Evolutionary conservation across 2,329 filamentous ascomycete species (phyloP).

Genomic region (Ophiosphaerella narmari): DNA sequence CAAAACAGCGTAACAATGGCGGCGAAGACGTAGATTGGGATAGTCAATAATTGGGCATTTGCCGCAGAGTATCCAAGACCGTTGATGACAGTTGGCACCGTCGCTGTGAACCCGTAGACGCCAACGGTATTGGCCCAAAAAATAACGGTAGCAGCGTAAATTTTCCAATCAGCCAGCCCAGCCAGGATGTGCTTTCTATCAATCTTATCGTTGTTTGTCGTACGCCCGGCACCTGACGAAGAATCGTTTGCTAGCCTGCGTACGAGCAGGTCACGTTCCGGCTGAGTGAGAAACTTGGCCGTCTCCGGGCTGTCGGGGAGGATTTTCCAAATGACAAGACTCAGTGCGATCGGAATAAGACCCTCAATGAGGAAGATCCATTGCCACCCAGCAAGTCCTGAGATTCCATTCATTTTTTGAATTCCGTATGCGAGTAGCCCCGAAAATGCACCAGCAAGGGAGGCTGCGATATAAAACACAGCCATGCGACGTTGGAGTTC

Average conservation of each 20-base stretch:
- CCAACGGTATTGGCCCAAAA: conserved; percentile 46
- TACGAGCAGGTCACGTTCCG: conserved; percentile 40
- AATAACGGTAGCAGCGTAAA: conserved; percentile 44
- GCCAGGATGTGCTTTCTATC: conserved; percentile 54
- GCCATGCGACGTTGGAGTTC: conserved; percentile 42
- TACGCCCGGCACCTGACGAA: conserved; percentile 49
- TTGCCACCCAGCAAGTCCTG: conserved; percentile 33
- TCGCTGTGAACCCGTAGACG: conserved; percentile 41
- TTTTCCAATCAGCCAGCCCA: conserved; percentile 51
- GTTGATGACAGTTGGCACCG: conserved; percentile 50
- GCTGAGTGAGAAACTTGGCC: conserved; percentile 44
- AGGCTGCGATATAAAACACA: conserved; percentile 39
- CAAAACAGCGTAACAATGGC: conserved; percentile 47
- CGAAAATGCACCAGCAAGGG: conserved; percentile 38
- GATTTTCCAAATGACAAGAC: conserved; percentile 57
- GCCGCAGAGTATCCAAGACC: conserved; percentile 49
- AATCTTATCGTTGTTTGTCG: conserved; percentile 56
- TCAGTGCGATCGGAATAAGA: conserved; percentile 41
- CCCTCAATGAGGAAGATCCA: conserved; percentile 38
- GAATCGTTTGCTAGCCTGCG: conserved; percentile 49
- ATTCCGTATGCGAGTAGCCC: conserved; percentile 41
- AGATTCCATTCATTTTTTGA: conserved; percentile 31
- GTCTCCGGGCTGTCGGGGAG: conserved; percentile 56
- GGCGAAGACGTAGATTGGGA: conserved; percentile 51
- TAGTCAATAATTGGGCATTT: conserved; percentile 49